Evolutionary conservation across 2,329 filamentous ascomycete species (phyloP).

Genomic region (Colletotrichum plurivorum): DNA sequence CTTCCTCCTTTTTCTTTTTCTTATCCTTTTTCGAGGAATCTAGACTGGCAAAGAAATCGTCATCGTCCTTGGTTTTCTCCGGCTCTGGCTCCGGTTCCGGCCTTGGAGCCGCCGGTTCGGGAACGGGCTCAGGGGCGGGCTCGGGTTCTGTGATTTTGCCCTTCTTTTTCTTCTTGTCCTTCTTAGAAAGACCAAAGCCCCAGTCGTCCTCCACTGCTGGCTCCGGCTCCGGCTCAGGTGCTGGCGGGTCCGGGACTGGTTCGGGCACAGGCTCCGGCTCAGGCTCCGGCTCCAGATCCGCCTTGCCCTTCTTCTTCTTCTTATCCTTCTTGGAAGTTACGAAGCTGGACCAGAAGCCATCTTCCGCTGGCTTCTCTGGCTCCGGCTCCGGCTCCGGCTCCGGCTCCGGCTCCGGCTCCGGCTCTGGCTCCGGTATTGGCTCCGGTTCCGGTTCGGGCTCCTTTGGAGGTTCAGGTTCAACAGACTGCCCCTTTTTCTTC

Average conservation of each 20-base stretch:
- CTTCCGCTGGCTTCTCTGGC: constrained; percentile 40
- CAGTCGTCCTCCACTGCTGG: constrained; percentile 45
- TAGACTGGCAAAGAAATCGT: constrained; percentile 48
- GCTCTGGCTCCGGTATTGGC: constrained; percentile 35
- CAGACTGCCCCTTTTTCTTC: constrained; percentile 49
- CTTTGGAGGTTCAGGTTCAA: constrained; percentile 42
- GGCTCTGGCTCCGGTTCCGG: constrained; percentile 44
- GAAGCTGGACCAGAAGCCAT: constrained; percentile 48
- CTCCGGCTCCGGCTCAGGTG: constrained; percentile 41
- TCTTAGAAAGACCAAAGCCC: constrained; percentile 48
- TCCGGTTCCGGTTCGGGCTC: constrained; percentile 43
- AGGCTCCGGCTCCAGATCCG: constrained; percentile 45
- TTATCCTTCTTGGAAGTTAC: constrained; percentile 47
- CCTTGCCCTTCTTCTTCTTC: constrained; percentile 52
- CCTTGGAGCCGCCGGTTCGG: constrained; percentile 39
- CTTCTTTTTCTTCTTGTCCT: constrained; percentile 49
- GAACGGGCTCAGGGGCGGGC: constrained; percentile 26
- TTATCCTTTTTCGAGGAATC: constrained; percentile 49
- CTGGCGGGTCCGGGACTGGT: constrained; percentile 3
- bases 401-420: constrained; percentile 45
- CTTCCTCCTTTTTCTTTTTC: constrained; percentile 48
- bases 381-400: constrained; percentile 43
- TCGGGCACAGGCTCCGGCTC: constrained; percentile 8
- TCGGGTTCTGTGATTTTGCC: constrained; percentile 42
- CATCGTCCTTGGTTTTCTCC: constrained; percentile 51